Percentiles rank a stretch among this genome's conserved stretches.
Evolutionary conservation across 1,139 yeast genomes (phyloP).

Genomic region (Arxiozyma slooffiae): DNA sequence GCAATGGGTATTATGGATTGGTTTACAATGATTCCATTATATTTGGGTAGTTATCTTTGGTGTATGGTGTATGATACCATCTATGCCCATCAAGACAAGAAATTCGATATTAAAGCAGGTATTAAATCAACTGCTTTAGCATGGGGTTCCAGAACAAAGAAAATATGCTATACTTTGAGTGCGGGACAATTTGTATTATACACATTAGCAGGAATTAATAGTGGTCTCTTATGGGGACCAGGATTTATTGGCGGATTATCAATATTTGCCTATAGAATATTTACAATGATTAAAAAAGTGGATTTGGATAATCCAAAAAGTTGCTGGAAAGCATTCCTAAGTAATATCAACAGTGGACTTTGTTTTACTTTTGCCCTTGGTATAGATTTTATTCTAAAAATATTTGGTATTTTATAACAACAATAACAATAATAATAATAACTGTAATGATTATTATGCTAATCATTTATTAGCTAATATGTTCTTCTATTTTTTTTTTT

Average conservation of each 20-base stretch:
- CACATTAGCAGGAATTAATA: slow-evolving; percentile 65
- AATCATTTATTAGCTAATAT: no score
- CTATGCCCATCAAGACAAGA: slow-evolving; percentile 95
- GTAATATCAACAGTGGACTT: slow-evolving; percentile 75
- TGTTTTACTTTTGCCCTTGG: slow-evolving; percentile 67
- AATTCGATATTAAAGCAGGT: slow-evolving; percentile 78
- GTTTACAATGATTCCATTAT: slow-evolving; percentile 69
- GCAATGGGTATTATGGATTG: slow-evolving; percentile 82
- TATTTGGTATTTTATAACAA: slow-evolving; percentile 19
- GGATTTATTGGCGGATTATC: slow-evolving; percentile 63
- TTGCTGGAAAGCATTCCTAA: slow-evolving; percentile 74
- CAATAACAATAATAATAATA: neutral
- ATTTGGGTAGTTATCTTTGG: slow-evolving; percentile 76
- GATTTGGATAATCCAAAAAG: slow-evolving; percentile 67
- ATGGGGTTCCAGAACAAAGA: slow-evolving; percentile 76
- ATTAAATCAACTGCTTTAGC: slow-evolving; percentile 89
- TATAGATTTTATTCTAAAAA: slow-evolving; percentile 54
- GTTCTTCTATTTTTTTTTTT: neutral
- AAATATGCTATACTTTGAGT: slow-evolving; percentile 53
- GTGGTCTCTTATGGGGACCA: slow-evolving; percentile 65
- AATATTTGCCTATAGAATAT: slow-evolving; percentile 58
- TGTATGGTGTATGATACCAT: slow-evolving; percentile 92
- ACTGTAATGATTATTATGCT: no score
- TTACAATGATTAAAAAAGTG: slow-evolving; percentile 57
- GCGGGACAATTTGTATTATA: slow-evolving; percentile 57